Conservation (phyloP, 2,329 filamentous ascomycete genomes). For the Grosmannia huntii region DNA sequence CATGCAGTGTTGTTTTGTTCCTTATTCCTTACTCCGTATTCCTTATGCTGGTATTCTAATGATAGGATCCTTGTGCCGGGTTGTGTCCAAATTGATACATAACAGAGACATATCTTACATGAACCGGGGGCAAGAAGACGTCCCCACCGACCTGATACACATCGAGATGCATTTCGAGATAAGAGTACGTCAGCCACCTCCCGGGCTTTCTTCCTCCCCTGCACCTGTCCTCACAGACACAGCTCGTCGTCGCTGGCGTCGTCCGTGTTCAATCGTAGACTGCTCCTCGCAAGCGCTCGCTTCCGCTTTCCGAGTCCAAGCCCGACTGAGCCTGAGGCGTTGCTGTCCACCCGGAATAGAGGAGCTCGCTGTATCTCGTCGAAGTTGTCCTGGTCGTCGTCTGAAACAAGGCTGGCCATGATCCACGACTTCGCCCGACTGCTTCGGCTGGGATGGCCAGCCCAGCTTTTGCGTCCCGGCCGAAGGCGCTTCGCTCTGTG, state of each 20-base stretch:
- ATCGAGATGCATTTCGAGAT: not conserved
- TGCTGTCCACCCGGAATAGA: not conserved
- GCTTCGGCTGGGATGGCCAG: not conserved
- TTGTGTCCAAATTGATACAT: not conserved
- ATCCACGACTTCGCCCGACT: not conserved
- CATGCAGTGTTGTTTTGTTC: too few species aligned
- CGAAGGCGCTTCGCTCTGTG: not conserved
- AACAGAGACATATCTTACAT: not conserved
- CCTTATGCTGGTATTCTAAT: not conserved
- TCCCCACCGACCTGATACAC: not conserved
- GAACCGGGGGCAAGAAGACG: not conserved
- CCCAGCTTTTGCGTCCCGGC: not conserved
- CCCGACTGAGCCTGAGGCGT: not conserved
- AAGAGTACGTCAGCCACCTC: not conserved
- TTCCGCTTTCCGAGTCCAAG: not conserved
- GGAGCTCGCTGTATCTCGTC: not conserved
- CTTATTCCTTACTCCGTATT: not conserved
- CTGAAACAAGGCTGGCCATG: conserved; percentile 8
- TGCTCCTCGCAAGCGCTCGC: not conserved
- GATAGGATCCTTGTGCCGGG: not conserved
- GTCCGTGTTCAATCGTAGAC: not conserved
- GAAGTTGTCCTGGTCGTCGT: conserved; percentile 5
- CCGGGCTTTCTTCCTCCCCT: too few species aligned
- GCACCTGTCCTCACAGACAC: conserved; percentile 7
- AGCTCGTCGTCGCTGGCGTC: conserved; percentile 12